phyloP scores from a whole-genome alignment of 805 yeast genomes.

The Metschnikowia lochheadii region DNA sequence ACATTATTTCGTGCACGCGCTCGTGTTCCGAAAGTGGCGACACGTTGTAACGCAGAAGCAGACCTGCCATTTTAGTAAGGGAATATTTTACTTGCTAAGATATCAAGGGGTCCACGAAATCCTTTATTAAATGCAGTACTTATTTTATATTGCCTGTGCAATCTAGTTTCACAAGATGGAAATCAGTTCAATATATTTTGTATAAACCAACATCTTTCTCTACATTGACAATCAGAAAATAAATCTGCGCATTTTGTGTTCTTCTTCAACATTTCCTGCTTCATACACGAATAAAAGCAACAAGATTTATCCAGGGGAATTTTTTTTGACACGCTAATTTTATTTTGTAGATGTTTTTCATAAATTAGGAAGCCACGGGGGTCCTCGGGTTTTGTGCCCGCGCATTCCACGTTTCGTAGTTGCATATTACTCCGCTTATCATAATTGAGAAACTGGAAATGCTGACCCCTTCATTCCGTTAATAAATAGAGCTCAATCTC shows the following conservation, averaged over 20 bases:
- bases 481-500: background rate
- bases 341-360: background rate
- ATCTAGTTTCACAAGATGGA: too few relatives aligned
- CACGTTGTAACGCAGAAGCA: background rate
- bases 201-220: background rate
- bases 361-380: conserved; percentile 2
- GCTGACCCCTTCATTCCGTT: background rate
- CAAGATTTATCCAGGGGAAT: too few relatives aligned
- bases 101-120: too few relatives aligned
- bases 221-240: background rate
- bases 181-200: background rate
- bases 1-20: background rate
- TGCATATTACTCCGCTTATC: conserved; percentile 1
- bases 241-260: background rate
- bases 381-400: conserved; percentile 1
- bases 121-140: too few relatives aligned
- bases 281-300: background rate
- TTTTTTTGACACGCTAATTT: too few relatives aligned
- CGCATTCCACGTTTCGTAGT: background rate
- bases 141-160: too few relatives aligned
- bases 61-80: too few relatives aligned
- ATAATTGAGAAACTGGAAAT: background rate
- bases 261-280: background rate
- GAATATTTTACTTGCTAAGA: too few relatives aligned
- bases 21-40: background rate